These are phyloP conservation scores for Talaromyces adpressus DNA, from an alignment of 495 filamentous ascomycete species.

Conservation along the genomic window DNA sequence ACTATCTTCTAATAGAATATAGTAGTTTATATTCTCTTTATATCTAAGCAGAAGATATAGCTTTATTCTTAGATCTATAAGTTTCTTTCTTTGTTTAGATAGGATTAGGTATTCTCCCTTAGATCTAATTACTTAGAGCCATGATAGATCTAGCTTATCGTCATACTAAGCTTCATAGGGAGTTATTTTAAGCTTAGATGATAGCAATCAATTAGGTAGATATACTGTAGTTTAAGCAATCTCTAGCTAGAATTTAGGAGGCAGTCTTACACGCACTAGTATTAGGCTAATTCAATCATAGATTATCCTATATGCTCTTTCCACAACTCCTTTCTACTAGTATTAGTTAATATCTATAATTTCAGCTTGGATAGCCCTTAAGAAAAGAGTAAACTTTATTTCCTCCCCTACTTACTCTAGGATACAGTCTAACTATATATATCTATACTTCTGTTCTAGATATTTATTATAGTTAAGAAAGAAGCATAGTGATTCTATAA, in stretches of 20 bases:
- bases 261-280: constrained; percentile 13
- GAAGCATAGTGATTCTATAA: too few species aligned
- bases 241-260: constrained; percentile 17
- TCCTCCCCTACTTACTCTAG: too few species aligned
- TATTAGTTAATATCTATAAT: constrained; percentile 14
- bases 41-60: constrained; percentile 17
- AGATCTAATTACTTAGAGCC: constrained; percentile 17
- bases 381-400: too few species aligned
- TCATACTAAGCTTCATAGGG: constrained; percentile 20
- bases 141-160: constrained; percentile 19
- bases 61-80: constrained; percentile 15
- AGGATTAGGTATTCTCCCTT: constrained; percentile 14
- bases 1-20: constrained; percentile 17
- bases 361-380: too few species aligned
- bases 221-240: constrained; percentile 15
- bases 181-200: constrained; percentile 17
- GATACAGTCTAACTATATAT: too few species aligned
- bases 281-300: constrained; percentile 13
- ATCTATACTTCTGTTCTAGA: too few species aligned
- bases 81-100: constrained; percentile 18
- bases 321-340: constrained; percentile 19
- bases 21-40: constrained; percentile 19
- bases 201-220: constrained; percentile 17
- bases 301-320: constrained; percentile 16
- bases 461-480: too few species aligned